These are phyloP conservation scores for Phytophthora agathidicida DNA, from an alignment of 352 stramenopile genomes.

Conservation along the genomic window DNA sequence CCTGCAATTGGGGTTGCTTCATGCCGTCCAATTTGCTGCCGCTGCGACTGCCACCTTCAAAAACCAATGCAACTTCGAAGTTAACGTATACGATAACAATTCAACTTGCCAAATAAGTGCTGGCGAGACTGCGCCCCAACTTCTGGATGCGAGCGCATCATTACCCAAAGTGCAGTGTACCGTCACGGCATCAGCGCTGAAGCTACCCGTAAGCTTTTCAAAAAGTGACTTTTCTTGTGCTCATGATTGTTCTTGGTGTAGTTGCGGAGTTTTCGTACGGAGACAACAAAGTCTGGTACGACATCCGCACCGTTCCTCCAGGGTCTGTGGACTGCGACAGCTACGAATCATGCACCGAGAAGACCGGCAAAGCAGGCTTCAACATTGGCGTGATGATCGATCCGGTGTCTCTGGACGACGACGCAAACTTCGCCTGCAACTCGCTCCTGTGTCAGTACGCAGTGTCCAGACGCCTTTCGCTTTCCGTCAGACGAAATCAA, in stretches of 20 bases:
- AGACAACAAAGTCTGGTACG: conserved; percentile 37
- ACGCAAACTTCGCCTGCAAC: conserved; percentile 13
- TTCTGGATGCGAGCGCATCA: conserved; percentile 7
- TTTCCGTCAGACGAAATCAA: conserved; percentile 35
- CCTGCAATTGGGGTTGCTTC: no score
- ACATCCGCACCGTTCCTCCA: conserved; percentile 38
- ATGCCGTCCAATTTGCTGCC: background rate
- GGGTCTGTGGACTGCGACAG: conserved; percentile 22
- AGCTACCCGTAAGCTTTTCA: conserved; percentile 12
- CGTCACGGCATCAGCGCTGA: conserved; percentile 16
- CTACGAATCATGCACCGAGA: conserved; percentile 18
- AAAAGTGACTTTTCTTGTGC: background rate
- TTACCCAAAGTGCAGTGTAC: conserved; percentile 26
- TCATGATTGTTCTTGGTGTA: background rate
- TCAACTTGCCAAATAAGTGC: conserved; percentile 12
- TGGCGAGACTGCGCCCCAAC: background rate
- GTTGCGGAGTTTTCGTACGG: conserved; percentile 22
- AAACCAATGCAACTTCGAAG: conserved; percentile 28
- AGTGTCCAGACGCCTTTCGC: conserved; percentile 25
- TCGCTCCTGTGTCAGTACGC: conserved; percentile 18
- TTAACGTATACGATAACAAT: conserved; percentile 23
- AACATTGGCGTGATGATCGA: conserved; percentile 29
- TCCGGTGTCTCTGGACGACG: conserved; percentile 8
- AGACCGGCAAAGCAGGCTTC: conserved; percentile 17
- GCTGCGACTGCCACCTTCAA: conserved; percentile 20